Conservation (phyloP, 352 stramenopile species). For the Globisporangium sylvaticum region DNA sequence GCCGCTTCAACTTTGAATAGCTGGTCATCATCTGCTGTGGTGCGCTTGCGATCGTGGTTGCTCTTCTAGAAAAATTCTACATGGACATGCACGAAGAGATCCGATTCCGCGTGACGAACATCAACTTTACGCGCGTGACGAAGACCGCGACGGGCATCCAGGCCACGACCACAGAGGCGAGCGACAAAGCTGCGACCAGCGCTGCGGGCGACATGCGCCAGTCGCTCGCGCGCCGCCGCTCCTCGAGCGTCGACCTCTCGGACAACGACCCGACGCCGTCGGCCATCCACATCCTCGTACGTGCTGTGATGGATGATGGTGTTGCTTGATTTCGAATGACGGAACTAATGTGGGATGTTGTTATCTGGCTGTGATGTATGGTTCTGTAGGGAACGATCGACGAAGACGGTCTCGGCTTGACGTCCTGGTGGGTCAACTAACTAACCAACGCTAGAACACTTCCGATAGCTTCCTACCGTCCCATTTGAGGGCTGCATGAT, state of each 20-base stretch:
- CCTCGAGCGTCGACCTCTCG: conserved; percentile 81
- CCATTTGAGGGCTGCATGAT: not conserved
- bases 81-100: conserved; percentile 88
- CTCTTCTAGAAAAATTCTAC: conserved; percentile 68
- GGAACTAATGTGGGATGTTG: not conserved
- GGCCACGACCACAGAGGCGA: conserved; percentile 80
- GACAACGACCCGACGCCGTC: conserved; percentile 80
- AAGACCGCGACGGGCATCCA: conserved; percentile 88
- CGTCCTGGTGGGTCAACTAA: conserved; percentile 74
- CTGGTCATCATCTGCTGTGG: not conserved
- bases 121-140: conserved; percentile 86
- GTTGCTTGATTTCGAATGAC: not conserved
- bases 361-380: not conserved
- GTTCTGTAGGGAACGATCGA: conserved; percentile 73
- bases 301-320: not conserved
- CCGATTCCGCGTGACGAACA: conserved; percentile 83
- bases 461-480: conserved; percentile 8
- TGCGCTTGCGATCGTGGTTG: not conserved
- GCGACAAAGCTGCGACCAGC: conserved; percentile 40
- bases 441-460: conserved; percentile 7
- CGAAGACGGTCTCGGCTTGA: conserved; percentile 77
- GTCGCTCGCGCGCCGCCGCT: conserved; percentile 62
- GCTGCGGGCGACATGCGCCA: conserved; percentile 67
- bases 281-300: conserved; percentile 79
- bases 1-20: not conserved